Evolutionary conservation across 2,329 filamentous ascomycete species (phyloP).

Genomic region (Thielaviopsis populi): DNA sequence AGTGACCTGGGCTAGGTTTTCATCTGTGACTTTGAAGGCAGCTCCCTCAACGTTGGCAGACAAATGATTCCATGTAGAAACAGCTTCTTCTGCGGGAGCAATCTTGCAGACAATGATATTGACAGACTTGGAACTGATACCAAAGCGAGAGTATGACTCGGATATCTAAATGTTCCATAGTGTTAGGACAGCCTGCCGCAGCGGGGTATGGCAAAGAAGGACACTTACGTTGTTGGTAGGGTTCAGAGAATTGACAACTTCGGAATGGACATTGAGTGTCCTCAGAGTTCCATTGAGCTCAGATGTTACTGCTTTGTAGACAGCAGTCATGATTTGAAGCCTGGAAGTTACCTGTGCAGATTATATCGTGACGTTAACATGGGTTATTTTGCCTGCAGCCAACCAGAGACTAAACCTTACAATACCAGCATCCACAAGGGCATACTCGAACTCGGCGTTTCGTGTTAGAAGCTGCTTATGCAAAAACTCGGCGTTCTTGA

Average conservation of each 20-base stretch:
- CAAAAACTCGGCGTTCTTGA: conserved; percentile 64
- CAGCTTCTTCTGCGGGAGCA: conserved; percentile 29
- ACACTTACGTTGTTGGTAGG: conserved; percentile 65
- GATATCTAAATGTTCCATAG: conserved; percentile 48
- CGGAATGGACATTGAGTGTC: conserved; percentile 77
- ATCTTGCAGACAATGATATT: conserved; percentile 73
- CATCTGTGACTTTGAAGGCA: conserved; percentile 45
- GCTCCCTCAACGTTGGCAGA: conserved; percentile 45
- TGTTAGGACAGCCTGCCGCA: not conserved
- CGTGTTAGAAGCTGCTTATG: conserved; percentile 72
- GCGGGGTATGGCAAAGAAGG: not conserved
- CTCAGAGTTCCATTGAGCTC: conserved; percentile 47
- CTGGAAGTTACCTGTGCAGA: conserved; percentile 39
- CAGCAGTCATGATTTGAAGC: conserved; percentile 57
- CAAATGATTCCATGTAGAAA: conserved; percentile 44
- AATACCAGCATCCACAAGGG: conserved; percentile 73
- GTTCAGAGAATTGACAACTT: conserved; percentile 68
- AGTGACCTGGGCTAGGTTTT: conserved; percentile 40
- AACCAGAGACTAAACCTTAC: conserved; percentile 30
- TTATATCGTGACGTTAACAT: not conserved
- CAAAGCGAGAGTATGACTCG: conserved; percentile 80
- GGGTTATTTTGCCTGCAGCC: not conserved
- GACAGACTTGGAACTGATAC: conserved; percentile 55
- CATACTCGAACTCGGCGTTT: conserved; percentile 80
- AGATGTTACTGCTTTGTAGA: conserved; percentile 61